Percentiles rank a stretch among this genome's conserved stretches.
Evolutionary conservation across 2,329 filamentous ascomycete species (phyloP).

Genomic region (Berkeleyomyces basicola): DNA sequence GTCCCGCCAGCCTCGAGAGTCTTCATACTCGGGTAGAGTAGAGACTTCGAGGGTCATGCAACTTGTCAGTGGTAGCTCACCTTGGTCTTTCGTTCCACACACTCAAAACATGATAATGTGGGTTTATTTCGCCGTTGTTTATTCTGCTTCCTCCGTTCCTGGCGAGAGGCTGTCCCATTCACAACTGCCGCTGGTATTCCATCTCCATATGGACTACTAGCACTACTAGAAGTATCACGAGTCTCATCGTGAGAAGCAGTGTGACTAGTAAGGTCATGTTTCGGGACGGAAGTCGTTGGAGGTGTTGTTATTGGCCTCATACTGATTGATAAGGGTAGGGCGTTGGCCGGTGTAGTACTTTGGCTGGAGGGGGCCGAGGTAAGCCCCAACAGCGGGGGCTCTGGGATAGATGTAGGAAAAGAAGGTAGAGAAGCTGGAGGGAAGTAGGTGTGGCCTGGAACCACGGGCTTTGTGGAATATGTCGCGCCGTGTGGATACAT

Average conservation of each 20-base stretch:
- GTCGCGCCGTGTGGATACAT: neutral
- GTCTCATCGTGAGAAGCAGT: slow-evolving; percentile 1
- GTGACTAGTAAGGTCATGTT: neutral
- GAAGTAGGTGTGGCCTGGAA: neutral
- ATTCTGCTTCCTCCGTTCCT: slow-evolving; percentile 28
- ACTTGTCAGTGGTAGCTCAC: slow-evolving; percentile 26
- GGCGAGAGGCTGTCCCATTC: neutral
- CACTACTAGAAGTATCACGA: slow-evolving; percentile 9
- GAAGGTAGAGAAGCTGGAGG: neutral
- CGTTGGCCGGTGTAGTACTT: neutral
- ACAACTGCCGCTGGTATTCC: neutral
- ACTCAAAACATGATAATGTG: slow-evolving; percentile 62
- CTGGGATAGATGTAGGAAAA: neutral
- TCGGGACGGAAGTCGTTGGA: neutral
- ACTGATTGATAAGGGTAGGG: neutral
- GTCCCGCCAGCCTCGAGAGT: neutral
- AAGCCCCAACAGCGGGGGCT: neutral
- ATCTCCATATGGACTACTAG: slow-evolving; percentile 10
- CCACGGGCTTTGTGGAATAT: neutral
- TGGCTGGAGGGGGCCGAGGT: neutral
- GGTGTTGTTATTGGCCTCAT: neutral
- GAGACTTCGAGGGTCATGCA: neutral
- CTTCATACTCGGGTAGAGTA: neutral
- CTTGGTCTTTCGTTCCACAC: slow-evolving; percentile 70
- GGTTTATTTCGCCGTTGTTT: slow-evolving; percentile 78